These are phyloP conservation scores for Mycena capillaripes DNA, from an alignment of 768 basidiomycete genomes.

Conservation along the genomic window DNA sequence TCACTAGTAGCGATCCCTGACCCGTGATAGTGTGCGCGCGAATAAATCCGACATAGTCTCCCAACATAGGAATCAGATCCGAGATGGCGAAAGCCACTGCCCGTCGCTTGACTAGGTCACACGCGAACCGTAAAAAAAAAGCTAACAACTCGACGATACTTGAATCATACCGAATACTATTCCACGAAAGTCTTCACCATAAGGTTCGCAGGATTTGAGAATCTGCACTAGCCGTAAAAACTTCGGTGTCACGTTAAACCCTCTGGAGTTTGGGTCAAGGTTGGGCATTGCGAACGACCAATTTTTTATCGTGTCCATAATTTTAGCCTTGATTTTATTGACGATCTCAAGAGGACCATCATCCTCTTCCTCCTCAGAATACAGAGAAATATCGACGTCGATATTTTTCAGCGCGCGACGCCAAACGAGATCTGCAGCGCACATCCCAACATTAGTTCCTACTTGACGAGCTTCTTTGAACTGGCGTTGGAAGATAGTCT, in stretches of 20 bases:
- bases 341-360: conserved; percentile 41
- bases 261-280: conserved; percentile 64
- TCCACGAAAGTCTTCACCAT: conserved; percentile 73
- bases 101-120: conserved; percentile 63
- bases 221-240: conserved; percentile 72
- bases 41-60: conserved; percentile 65
- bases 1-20: conserved; percentile 45
- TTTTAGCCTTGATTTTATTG: conserved; percentile 40
- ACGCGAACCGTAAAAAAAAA: conserved; percentile 17
- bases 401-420: conserved; percentile 62
- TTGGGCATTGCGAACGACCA: conserved; percentile 79
- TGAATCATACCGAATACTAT: conserved; percentile 70
- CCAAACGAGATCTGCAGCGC: conserved; percentile 82
- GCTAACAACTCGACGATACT: not conserved
- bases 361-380: conserved; percentile 52
- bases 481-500: conserved; percentile 53
- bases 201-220: conserved; percentile 66
- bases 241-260: conserved; percentile 80
- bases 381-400: conserved; percentile 46
- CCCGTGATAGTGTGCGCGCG: conserved; percentile 66
- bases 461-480: conserved; percentile 63
- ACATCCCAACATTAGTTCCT: conserved; percentile 71
- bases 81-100: conserved; percentile 69
- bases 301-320: conserved; percentile 64
- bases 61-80: conserved; percentile 69